Evolutionary conservation across 2,329 filamentous ascomycete genomes (phyloP).

Genomic region (Fusarium palustre): DNA sequence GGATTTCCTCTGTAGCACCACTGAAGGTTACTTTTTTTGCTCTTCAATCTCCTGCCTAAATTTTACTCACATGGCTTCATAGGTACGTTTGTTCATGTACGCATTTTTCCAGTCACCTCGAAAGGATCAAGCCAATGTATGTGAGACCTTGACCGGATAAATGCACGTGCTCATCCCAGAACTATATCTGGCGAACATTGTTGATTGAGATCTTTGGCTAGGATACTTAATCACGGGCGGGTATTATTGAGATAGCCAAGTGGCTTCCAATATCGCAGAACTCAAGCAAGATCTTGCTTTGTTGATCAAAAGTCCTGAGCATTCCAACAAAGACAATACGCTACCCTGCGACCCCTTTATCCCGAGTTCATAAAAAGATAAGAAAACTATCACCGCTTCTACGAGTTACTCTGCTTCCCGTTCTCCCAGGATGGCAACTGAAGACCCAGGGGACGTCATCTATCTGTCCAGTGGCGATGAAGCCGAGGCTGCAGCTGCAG

Average conservation of each 20-base stretch:
- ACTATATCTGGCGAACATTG: conserved; percentile 11
- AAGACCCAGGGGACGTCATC: conserved; percentile 42
- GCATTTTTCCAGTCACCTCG: conserved; percentile 11
- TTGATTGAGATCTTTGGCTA: conserved; percentile 29
- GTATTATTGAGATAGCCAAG: conserved; percentile 14
- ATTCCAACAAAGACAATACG: background rate
- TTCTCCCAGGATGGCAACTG: conserved; percentile 26
- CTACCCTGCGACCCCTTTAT: background rate
- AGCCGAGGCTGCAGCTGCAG: background rate
- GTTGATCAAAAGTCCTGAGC: background rate
- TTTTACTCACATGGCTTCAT: conserved; percentile 4
- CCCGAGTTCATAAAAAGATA: background rate
- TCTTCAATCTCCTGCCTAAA: background rate
- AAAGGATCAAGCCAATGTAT: conserved; percentile 24
- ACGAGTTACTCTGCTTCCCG: background rate
- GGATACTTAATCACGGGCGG: conserved; percentile 5
- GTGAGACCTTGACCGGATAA: conserved; percentile 24
- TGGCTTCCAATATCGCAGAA: conserved; percentile 5
- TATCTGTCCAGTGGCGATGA: conserved; percentile 46
- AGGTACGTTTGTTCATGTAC: conserved; percentile 30
- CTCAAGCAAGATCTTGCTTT: conserved; percentile 1
- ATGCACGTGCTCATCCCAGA: background rate
- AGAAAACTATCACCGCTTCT: background rate
- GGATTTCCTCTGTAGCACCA: background rate
- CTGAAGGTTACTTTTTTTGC: background rate